Evolutionary conservation across 148 eudicot genomes (phyloP).

Genomic region (Rhododendron kiyosumense): DNA sequence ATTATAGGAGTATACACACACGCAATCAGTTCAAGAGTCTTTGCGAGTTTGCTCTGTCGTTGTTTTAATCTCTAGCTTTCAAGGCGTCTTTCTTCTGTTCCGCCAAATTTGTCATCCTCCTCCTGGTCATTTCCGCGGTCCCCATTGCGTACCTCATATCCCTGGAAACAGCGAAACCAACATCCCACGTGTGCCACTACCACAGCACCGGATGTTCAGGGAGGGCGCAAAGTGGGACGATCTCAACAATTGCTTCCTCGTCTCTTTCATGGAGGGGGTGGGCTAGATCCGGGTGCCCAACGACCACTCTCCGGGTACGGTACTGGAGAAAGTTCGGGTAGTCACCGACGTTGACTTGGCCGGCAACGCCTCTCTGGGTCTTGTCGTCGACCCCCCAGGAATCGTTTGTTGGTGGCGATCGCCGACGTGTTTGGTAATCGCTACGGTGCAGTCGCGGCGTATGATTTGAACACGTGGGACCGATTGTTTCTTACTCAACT

Average conservation of each 20-base stretch:
- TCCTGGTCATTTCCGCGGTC: constrained; percentile 35
- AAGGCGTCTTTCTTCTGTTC: no score
- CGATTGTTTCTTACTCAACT: no score
- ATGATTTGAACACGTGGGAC: no score
- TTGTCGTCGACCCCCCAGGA: constrained; percentile 55
- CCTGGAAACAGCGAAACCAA: constrained; percentile 41
- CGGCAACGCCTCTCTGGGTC: constrained; percentile 61
- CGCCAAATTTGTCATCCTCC: no score
- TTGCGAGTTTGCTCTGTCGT: no score
- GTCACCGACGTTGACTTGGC: constrained; percentile 47
- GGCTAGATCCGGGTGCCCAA: constrained; percentile 42
- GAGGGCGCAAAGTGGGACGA: constrained; percentile 78
- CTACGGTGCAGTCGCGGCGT: no score
- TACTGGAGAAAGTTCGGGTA: constrained; percentile 42
- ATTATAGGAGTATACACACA: no score
- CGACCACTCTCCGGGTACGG: background rate
- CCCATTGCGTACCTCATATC: constrained; percentile 59
- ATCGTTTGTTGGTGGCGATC: background rate
- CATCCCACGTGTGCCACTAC: constrained; percentile 57
- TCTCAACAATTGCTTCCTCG: constrained; percentile 58
- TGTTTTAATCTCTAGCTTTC: no score
- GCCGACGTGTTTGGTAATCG: no score
- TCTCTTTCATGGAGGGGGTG: constrained; percentile 64
- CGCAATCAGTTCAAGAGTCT: no score
- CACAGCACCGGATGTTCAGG: constrained; percentile 56